phyloP scores from a whole-genome alignment of 768 basidiomycete genomes.

The Pseudohyphozyma bogoriensis region DNA sequence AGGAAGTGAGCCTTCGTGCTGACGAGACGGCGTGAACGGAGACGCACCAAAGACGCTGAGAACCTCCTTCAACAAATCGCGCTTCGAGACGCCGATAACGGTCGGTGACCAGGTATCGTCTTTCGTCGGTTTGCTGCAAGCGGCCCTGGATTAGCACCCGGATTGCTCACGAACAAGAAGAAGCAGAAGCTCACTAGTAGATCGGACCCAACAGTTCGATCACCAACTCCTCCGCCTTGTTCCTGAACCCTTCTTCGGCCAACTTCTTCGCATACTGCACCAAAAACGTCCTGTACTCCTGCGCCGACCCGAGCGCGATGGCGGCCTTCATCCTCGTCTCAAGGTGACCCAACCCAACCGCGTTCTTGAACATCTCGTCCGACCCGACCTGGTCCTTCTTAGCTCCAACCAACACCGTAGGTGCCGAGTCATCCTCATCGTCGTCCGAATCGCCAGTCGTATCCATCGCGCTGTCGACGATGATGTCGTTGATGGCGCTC shows the following conservation, averaged over 20 bases:
- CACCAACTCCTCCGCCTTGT: constrained; percentile 81
- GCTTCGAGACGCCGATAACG: constrained; percentile 61
- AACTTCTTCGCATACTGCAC: constrained; percentile 69
- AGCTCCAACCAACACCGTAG: constrained; percentile 11
- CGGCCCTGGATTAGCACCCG: neutral
- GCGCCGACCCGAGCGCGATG: constrained; percentile 62
- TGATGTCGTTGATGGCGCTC: constrained; percentile 31
- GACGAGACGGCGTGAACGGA: no score
- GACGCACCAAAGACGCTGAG: constrained; percentile 49
- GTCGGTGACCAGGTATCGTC: constrained; percentile 60
- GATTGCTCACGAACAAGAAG: constrained; percentile 9
- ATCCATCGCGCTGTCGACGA: constrained; percentile 11
- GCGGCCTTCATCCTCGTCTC: constrained; percentile 73
- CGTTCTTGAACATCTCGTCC: constrained; percentile 34
- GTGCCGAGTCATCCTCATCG: neutral
- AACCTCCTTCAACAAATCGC: constrained; percentile 77
- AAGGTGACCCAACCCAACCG: constrained; percentile 76
- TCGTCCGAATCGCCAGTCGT: neutral
- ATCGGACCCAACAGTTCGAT: constrained; percentile 82
- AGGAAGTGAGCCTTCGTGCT: neutral
- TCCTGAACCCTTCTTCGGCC: constrained; percentile 78
- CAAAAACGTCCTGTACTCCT: constrained; percentile 71
- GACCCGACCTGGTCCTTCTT: constrained; percentile 14
- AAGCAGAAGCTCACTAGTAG: constrained; percentile 57
- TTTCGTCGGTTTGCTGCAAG: constrained; percentile 55